Evolutionary conservation across 176 grass and related monocot species (phyloP).

Genomic region (Microstegium vimineum): DNA sequence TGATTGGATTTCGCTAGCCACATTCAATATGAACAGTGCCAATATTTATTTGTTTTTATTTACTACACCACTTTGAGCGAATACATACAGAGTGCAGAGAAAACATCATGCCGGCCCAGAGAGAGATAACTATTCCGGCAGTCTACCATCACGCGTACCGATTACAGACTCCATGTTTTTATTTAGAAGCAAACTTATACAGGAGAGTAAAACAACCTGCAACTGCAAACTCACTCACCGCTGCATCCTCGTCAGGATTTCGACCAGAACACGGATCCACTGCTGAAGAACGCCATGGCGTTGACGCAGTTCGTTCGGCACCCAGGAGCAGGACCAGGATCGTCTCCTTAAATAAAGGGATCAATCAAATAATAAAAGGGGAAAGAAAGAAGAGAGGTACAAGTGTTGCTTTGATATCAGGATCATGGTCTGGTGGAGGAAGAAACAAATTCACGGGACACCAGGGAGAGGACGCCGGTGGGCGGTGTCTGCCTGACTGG

Average conservation of each 20-base stretch:
- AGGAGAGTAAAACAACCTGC: not conserved
- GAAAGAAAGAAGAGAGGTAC: not conserved
- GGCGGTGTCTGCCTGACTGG: not conserved
- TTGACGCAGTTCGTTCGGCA: not conserved
- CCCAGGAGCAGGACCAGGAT: not conserved
- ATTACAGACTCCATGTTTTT: not conserved
- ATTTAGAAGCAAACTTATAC: not conserved
- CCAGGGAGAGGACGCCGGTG: not conserved
- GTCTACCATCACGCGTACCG: not conserved
- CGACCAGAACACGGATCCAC: slow-evolving; percentile 48
- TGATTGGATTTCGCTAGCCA: not conserved
- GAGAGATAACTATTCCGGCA: not conserved
- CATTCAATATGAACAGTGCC: not conserved
- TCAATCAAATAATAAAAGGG: not conserved
- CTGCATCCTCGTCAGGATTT: slow-evolving; percentile 71
- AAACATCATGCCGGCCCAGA: not conserved
- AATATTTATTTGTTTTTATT: not conserved
- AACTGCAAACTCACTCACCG: too few relatives aligned
- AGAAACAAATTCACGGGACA: slow-evolving; percentile 28
- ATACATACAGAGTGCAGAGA: not conserved
- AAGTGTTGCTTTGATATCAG: slow-evolving; percentile 28
- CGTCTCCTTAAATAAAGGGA: slow-evolving; percentile 32
- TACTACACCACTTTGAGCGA: not conserved
- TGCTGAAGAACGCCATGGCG: slow-evolving; percentile 77
- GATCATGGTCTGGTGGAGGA: slow-evolving; percentile 17